Conservation (phyloP, 1,139 yeast species). For the Debaryomyces udenii region DNA sequence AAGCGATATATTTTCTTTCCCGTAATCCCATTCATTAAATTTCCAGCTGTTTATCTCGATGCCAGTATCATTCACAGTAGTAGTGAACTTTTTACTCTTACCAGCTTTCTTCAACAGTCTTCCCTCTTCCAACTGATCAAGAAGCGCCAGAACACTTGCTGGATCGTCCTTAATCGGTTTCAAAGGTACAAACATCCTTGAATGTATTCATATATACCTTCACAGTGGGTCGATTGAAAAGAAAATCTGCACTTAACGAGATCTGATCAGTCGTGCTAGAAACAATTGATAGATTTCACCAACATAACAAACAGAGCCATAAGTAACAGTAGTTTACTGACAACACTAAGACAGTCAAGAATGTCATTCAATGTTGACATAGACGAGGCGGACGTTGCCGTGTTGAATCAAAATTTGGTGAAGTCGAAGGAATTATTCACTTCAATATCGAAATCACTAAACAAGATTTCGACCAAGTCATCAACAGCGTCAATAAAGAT, state of each 20-base stretch:
- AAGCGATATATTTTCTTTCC: conserved; percentile 47
- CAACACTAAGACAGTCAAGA: not conserved
- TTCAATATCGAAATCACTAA: conserved; percentile 58
- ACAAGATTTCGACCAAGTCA: conserved; percentile 59
- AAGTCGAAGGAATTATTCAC: conserved; percentile 60
- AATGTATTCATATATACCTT: no score
- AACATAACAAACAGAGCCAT: not conserved
- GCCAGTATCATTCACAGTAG: conserved; percentile 21
- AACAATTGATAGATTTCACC: not conserved
- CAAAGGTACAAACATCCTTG: conserved; percentile 4
- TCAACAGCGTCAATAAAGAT: conserved; percentile 64
- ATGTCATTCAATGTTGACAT: conserved; percentile 47
- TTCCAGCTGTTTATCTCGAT: conserved; percentile 59
- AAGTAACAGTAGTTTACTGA: no score
- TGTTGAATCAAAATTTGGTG: conserved; percentile 71
- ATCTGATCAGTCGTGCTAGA: not conserved
- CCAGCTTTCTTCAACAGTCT: conserved; percentile 28
- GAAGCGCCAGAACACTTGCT: conserved; percentile 17
- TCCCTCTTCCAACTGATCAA: conserved; percentile 20
- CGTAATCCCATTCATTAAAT: conserved; percentile 84
- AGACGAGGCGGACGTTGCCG: conserved; percentile 85
- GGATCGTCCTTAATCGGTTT: conserved; percentile 15
- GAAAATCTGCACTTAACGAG: no score
- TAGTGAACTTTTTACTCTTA: conserved; percentile 23
- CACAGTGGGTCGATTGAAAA: no score